A percentile compares a stretch with the other conserved stretches of the same genome.
Evolutionary conservation across 805 yeast species (phyloP).

Genomic region (Teunomyces panamensis): DNA sequence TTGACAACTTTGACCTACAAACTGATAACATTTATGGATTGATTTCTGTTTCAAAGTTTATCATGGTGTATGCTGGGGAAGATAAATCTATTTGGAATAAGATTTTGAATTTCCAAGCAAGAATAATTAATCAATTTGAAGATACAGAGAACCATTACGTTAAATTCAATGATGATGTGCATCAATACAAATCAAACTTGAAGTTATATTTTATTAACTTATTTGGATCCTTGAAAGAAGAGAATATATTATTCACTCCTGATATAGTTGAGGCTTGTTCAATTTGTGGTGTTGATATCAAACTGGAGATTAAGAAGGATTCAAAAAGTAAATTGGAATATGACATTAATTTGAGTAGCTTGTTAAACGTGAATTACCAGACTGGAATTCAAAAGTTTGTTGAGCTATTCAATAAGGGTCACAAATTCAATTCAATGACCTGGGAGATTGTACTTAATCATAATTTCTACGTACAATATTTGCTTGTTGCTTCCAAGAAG

Average conservation of each 20-base stretch:
- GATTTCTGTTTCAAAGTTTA: constrained; percentile 18
- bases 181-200: constrained; percentile 8
- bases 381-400: constrained; percentile 26
- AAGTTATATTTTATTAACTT: constrained; percentile 10
- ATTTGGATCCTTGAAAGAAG: constrained; percentile 3
- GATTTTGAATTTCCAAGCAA: constrained; percentile 27
- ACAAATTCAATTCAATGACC: constrained; percentile 27
- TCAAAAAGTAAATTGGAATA: constrained; percentile 9
- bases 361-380: constrained; percentile 25
- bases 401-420: constrained; percentile 27
- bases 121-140: constrained; percentile 34
- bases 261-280: constrained; percentile 14
- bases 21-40: constrained; percentile 33
- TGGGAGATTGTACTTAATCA: constrained; percentile 31
- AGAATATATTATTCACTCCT: constrained; percentile 6
- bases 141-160: constrained; percentile 38
- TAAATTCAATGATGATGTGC: constrained; percentile 16
- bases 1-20: constrained; percentile 24
- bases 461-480: constrained; percentile 19
- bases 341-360: constrained; percentile 23
- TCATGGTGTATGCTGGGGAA: constrained; percentile 15
- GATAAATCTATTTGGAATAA: constrained; percentile 13
- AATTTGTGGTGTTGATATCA: constrained; percentile 2
- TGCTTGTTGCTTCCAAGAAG: constrained; percentile 14
- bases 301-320: neutral